A percentile compares a stretch with the other conserved stretches of the same genome.
Evolutionary conservation across 306 rosid species (phyloP).

Genomic region (Psophocarpus tetragonolobus): DNA sequence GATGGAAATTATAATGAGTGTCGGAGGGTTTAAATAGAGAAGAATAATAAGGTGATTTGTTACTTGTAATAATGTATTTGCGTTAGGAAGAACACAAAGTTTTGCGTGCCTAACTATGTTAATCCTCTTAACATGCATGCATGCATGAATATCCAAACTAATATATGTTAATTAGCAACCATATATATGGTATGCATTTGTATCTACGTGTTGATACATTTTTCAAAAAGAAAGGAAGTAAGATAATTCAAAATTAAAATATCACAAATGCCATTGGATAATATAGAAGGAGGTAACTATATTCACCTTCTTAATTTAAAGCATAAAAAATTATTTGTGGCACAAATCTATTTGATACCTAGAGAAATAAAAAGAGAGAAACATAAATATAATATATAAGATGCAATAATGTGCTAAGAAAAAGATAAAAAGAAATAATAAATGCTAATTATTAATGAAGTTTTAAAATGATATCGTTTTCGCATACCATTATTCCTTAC

Average conservation of each 20-base stretch:
- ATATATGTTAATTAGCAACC: slow-evolving; percentile 12
- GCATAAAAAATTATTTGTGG: neutral
- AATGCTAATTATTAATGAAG: too few species aligned
- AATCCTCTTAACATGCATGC: slow-evolving; percentile 42
- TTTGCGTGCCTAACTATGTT: slow-evolving; percentile 53
- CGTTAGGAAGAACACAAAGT: slow-evolving; percentile 21
- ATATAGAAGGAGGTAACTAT: neutral
- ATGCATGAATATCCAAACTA: slow-evolving; percentile 29
- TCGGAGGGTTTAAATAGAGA: slow-evolving; percentile 70
- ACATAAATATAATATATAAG: neutral
- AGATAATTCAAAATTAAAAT: slow-evolving; percentile 17
- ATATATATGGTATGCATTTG: neutral
- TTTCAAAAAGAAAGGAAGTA: neutral
- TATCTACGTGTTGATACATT: neutral
- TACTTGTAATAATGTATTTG: slow-evolving; percentile 26
- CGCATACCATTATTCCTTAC: too few species aligned
- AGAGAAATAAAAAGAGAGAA: neutral
- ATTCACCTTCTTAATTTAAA: neutral
- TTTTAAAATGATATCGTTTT: too few species aligned
- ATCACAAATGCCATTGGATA: neutral
- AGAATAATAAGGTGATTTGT: slow-evolving; percentile 31
- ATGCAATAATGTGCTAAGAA: too few species aligned
- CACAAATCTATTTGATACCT: neutral
- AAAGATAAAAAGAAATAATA: too few species aligned
- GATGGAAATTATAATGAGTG: slow-evolving; percentile 48